Percentiles rank a stretch among this genome's conserved stretches.
Evolutionary conservation across 2,329 filamentous ascomycete species (phyloP).

Genomic region (Paraconiothyrium sp.): DNA sequence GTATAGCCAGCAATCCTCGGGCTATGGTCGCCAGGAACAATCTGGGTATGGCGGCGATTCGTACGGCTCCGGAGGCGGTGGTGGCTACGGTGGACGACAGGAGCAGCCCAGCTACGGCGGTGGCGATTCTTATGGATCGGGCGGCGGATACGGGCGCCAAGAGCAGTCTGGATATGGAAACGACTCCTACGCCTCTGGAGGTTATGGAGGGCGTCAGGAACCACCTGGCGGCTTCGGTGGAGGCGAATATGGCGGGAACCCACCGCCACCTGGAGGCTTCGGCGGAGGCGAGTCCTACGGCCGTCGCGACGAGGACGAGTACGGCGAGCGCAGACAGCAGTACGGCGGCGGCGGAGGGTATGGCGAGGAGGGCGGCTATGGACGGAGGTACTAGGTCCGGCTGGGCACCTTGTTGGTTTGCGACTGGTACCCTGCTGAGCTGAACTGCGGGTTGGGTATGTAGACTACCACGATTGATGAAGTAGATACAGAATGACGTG

Average conservation of each 20-base stretch:
- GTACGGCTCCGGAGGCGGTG: constrained; percentile 19
- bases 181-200: constrained; percentile 23
- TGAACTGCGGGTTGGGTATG: neutral
- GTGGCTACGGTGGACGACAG: constrained; percentile 15
- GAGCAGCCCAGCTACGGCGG: constrained; percentile 16
- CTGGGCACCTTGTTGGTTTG: constrained; percentile 4
- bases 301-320: constrained; percentile 24
- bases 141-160: constrained; percentile 23
- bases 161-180: constrained; percentile 21
- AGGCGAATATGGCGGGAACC: neutral
- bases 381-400: constrained; percentile 27
- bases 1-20: neutral
- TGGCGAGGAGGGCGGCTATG: constrained; percentile 31
- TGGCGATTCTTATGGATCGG: constrained; percentile 20
- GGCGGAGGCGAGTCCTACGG: constrained; percentile 14
- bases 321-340: constrained; percentile 26
- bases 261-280: neutral
- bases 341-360: constrained; percentile 29
- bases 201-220: constrained; percentile 10
- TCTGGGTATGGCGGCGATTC: constrained; percentile 18
- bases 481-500: neutral
- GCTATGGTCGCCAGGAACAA: constrained; percentile 8
- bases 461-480: neutral
- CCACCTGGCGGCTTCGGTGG: constrained; percentile 4
- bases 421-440: neutral